phyloP scores from a whole-genome alignment of 1,139 yeast species.

The Zygosaccharomyces pseudobailii region DNA sequence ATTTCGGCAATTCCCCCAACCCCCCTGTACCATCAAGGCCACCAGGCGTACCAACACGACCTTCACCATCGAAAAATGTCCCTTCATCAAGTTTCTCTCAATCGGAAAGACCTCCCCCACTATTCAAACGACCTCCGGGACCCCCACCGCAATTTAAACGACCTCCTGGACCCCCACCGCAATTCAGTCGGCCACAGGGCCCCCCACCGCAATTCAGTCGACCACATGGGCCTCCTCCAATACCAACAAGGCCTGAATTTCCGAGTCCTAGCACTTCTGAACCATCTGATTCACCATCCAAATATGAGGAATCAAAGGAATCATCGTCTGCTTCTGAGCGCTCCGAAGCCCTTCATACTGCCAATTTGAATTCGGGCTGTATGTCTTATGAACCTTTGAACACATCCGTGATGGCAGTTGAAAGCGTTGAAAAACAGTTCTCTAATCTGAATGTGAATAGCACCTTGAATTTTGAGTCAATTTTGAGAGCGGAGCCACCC shows the following conservation, averaged over 20 bases:
- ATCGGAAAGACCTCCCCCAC: neutral
- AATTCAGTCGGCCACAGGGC: too few relatives aligned
- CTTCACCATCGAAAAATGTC: neutral
- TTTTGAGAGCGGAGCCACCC: constrained; percentile 46
- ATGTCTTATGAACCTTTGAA: neutral
- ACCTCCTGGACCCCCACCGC: too few relatives aligned
- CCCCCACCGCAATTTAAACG: too few relatives aligned
- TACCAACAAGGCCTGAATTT: constrained; percentile 4
- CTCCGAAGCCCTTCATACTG: neutral
- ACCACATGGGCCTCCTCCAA: constrained; percentile 6
- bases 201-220: constrained; percentile 7
- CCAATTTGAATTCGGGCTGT: constrained; percentile 5
- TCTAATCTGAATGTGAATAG: constrained; percentile 3
- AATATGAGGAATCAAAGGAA: neutral
- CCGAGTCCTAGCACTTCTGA: neutral
- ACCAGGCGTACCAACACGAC: neutral
- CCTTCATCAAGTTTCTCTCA: neutral
- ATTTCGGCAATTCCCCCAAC: neutral
- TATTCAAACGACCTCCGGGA: too few relatives aligned
- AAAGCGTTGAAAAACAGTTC: neutral
- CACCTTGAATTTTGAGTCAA: constrained; percentile 22
- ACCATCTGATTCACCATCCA: neutral
- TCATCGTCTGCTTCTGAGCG: neutral
- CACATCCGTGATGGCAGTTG: neutral
- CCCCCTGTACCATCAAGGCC: constrained; percentile 15